Evolutionary conservation across 306 rosid genomes (phyloP), one percentile per base, ranked within the genome.

Genomic region (Fagus sylvatica): DNA sequence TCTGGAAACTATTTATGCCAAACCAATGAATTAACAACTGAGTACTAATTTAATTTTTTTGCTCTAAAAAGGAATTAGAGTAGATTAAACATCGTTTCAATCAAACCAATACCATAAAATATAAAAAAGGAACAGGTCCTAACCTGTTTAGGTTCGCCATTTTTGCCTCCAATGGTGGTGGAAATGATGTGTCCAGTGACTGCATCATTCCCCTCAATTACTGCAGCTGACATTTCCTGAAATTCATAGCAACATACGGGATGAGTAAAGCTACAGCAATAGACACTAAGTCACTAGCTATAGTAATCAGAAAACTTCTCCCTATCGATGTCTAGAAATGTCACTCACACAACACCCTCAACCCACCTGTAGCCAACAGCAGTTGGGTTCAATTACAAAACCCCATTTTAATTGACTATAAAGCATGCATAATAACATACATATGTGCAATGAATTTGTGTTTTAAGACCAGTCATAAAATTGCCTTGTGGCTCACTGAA

Each of bases 131-230:
- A 73, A 57, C 33, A 73, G 15, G 66, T 60, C 73, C 86, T 62
- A 65, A 92, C 98, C 94, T 73, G 88, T 89, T 94, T 94, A 39
- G 95, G 97, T 86, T 92, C 97, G 30, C 97, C 98, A 84, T 94
- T 90, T 85, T 91, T 89, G 66, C 98, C 98, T 73, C 97, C 98
- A 79, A 92, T 92, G n/a, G 97, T 94, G 39, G 97, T 92, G 69
- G 98, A 92, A 69, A 94, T 92, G 76, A 92, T 92, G 79, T 92
- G 95, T 77, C 98, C 98, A 22, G 97, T 90, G 79, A 90, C 91
- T 71, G 85, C 92, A 81, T 86, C 95, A 78, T 90, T 90, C 68
- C 97, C 96, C 76, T 92, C 95, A 1, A 84, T 62, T 3, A 85
- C 88, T 51, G 87, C 78, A 66, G 93, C 75, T 8, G 97, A 85